Evolutionary conservation across 352 stramenopile genomes (phyloP).

Genomic region (Globisporangium megalacanthum): DNA sequence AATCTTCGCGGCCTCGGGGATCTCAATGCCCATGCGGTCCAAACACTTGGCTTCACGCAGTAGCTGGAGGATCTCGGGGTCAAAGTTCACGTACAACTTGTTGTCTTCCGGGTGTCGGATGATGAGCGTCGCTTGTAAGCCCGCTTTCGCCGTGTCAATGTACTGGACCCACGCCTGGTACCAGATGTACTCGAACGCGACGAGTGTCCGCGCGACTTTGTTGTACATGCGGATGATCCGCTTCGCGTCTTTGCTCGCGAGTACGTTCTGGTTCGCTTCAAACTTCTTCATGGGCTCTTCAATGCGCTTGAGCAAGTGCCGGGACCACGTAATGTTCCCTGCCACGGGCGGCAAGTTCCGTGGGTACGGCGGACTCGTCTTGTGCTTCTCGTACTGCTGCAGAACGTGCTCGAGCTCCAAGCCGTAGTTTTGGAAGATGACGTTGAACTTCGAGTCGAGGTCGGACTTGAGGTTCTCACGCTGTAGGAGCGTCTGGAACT

Average conservation of each 20-base stretch:
- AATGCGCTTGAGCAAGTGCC: constrained; percentile 97
- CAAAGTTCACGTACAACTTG: constrained; percentile 99
- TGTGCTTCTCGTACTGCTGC: constrained; percentile 98
- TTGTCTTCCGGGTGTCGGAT: constrained; percentile 98
- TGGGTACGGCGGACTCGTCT: constrained; percentile 95
- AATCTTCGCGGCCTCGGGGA: constrained; percentile 97
- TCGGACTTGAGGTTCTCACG: constrained; percentile 97
- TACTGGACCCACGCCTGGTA: constrained; percentile 98
- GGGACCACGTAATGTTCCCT: constrained; percentile 97
- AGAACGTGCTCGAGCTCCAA: constrained; percentile 97
- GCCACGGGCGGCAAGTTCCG: constrained; percentile 96
- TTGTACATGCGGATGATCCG: constrained; percentile 99
- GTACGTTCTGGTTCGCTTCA: constrained; percentile 96
- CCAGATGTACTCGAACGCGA: constrained; percentile 99
- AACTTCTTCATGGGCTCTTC: constrained; percentile 99
- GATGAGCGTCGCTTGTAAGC: constrained; percentile 97
- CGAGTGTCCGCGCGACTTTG: constrained; percentile 96
- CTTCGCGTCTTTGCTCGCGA: constrained; percentile 96
- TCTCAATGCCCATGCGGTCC: constrained; percentile 98
- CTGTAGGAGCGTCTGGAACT: constrained; percentile 98
- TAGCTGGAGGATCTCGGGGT: constrained; percentile 97
- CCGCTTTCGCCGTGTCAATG: constrained; percentile 97
- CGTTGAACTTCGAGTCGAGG: constrained; percentile 98
- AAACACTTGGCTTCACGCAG: constrained; percentile 97
- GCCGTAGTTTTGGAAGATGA: constrained; percentile 99